Conservation (phyloP, 225 moss, liverwort and hornwort genomes). For the Neckera pumila region DNA sequence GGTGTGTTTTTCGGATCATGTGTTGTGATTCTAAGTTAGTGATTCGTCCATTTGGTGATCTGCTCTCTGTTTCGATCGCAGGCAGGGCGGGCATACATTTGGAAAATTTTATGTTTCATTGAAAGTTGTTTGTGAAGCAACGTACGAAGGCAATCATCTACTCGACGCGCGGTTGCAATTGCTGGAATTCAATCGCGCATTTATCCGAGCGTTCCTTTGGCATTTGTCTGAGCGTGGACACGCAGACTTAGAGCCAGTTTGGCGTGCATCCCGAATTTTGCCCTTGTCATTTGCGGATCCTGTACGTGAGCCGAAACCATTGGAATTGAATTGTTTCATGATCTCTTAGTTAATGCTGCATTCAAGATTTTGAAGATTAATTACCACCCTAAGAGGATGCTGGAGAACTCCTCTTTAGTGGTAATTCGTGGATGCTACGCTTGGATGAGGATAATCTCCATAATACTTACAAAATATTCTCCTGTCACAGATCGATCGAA, state of each 20-base stretch:
- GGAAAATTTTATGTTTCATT: neutral
- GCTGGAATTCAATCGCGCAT: neutral
- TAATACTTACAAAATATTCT: neutral
- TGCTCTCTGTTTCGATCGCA: neutral
- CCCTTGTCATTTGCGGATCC: neutral
- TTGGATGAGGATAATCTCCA: neutral
- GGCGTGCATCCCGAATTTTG: neutral
- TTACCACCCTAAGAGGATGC: neutral
- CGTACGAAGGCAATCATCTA: neutral
- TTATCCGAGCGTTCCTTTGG: neutral
- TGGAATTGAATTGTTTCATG: neutral
- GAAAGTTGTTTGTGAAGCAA: neutral
- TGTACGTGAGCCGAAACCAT: neutral
- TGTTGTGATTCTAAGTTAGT: neutral
- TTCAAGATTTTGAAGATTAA: neutral
- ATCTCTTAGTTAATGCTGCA: neutral
- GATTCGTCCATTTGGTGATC: neutral
- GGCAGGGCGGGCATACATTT: neutral
- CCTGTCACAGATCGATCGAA: neutral
- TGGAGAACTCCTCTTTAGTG: neutral
- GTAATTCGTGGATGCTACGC: neutral
- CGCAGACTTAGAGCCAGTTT: neutral
- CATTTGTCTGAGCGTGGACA: neutral
- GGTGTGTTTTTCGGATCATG: neutral
- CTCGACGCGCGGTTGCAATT: neutral